phyloP scores from a whole-genome alignment of 176 grass and related monocot species.

The Saccharum officinarum region DNA sequence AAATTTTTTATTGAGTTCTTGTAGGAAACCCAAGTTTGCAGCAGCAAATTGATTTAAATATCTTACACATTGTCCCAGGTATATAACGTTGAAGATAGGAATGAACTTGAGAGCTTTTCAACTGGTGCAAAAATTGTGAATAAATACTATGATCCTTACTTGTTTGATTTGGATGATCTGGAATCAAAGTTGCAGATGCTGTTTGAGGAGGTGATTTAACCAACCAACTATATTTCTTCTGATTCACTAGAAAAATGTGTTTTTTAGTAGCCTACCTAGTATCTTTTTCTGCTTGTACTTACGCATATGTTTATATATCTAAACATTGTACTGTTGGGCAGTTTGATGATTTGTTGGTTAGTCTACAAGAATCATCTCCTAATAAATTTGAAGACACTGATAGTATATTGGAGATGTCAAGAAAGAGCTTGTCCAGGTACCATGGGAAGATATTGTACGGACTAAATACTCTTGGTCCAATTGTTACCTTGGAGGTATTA shows the following conservation, averaged over 20 bases:
- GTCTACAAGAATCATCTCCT: conserved; percentile 56
- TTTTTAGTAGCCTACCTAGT: background rate
- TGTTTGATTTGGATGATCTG: conserved; percentile 48
- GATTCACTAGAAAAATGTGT: conserved; percentile 13
- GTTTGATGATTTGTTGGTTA: conserved; percentile 49
- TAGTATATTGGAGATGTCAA: conserved; percentile 52
- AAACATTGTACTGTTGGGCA: conserved; percentile 30
- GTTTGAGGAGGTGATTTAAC: conserved; percentile 46
- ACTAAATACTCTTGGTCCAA: conserved; percentile 52
- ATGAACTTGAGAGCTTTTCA: conserved; percentile 51
- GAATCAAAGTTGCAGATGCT: conserved; percentile 47
- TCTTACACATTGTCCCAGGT: conserved; percentile 45
- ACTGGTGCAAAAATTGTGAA: conserved; percentile 44
- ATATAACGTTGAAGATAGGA: conserved; percentile 48
- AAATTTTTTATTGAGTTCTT: background rate
- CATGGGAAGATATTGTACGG: conserved; percentile 60
- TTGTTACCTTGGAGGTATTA: conserved; percentile 55
- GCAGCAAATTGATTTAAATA: background rate
- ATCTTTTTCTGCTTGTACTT: background rate
- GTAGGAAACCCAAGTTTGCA: conserved; percentile 16
- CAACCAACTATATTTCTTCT: conserved; percentile 20
- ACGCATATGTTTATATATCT: conserved; percentile 10
- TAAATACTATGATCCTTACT: conserved; percentile 62
- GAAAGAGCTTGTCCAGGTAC: conserved; percentile 48
- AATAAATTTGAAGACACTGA: conserved; percentile 69